These are phyloP conservation scores for Pelargonium exstipulatum DNA, from an alignment of 441 rosid species.

Conservation along the genomic window DNA sequence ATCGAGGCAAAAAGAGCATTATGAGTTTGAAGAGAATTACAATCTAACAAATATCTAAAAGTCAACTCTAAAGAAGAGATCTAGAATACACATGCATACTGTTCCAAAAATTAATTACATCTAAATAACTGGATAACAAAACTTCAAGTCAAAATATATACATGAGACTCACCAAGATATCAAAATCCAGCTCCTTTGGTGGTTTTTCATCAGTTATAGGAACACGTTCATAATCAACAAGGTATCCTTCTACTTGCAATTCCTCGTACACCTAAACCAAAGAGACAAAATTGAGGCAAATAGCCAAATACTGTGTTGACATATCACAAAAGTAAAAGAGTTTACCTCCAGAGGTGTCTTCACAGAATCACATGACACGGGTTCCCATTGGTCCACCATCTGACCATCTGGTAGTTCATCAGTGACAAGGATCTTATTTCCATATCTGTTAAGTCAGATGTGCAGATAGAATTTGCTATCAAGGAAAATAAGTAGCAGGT, in stretches of 20 bases:
- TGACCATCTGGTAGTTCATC: conserved; percentile 99
- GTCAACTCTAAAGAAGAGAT: not conserved
- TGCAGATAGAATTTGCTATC: conserved; percentile 21
- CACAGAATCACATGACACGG: conserved; percentile 78
- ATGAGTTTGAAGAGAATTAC: no score
- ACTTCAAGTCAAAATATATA: not conserved
- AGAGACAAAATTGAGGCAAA: conserved; percentile 24
- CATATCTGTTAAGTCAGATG: conserved; percentile 62
- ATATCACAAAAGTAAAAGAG: conserved; percentile 19
- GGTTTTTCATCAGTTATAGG: conserved; percentile 97
- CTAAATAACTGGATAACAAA: conserved; percentile 6
- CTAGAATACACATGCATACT: not conserved
- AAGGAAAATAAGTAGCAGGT: conserved; percentile 18
- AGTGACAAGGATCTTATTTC: conserved; percentile 96
- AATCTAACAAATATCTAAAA: not conserved
- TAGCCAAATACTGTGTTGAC: conserved; percentile 12
- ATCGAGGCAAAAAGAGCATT: no score
- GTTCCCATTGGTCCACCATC: conserved; percentile 99
- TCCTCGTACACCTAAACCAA: conserved; percentile 70
- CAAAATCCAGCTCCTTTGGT: conserved; percentile 90
- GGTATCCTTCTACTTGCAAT: conserved; percentile 86
- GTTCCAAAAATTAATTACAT: not conserved
- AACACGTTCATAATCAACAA: conserved; percentile 89
- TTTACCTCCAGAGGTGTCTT: conserved; percentile 90
- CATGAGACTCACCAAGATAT: conserved; percentile 61